Evolutionary conservation across 2,329 filamentous ascomycete species (phyloP), one percentile per base, ranked within the genome.

Genomic region (Scorias spongiosa): DNA sequence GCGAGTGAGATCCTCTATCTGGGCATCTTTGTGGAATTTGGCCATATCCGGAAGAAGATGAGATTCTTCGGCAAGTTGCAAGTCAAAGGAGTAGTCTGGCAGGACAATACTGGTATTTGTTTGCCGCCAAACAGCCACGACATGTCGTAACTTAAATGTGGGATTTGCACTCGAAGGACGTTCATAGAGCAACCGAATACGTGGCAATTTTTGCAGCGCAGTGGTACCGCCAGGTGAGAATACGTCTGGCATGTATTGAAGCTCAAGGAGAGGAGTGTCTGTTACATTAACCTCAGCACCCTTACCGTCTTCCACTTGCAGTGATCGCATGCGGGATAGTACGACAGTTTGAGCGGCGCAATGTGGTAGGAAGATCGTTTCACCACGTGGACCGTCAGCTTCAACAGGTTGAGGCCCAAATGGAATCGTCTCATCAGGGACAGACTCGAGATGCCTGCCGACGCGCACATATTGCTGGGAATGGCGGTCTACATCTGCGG

Each of bases 81-180:
- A n/a, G 40, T 59, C 56, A 10, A 48, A 44, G 7, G 50, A 32
- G 8, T 51, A 37, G 10, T 43, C 41, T 20, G 54, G 54, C 10
- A 55, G 40, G 10, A 50, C 43, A 10, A 55, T 29, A 18, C 44
- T 40, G 10, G 45, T 12, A 14, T 15, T 32, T 14, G 39, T 14
- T 12, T 41, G 36, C 15, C 20, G n/a, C 10, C 38, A 20, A 4
- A 45, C 29, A 14, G 26, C 46, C 28, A 40, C 42, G n/a, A 46
- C 32, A 26, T 40, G 38, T 17, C 42, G 28, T 11, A 45, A 29
- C 29, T 42, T 40, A 6, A 43, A 37, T 10, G 36, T 39, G 10
- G 29, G 17, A 9, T 45, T 32, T 20, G 15, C 3, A 12, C 29
- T 32, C 12, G 14, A 40, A 5, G 32, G 44, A 14, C 45, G 38